phyloP scores from a whole-genome alignment of 495 filamentous ascomycete species.

The Pseudoneurospora amorphoporcata region DNA sequence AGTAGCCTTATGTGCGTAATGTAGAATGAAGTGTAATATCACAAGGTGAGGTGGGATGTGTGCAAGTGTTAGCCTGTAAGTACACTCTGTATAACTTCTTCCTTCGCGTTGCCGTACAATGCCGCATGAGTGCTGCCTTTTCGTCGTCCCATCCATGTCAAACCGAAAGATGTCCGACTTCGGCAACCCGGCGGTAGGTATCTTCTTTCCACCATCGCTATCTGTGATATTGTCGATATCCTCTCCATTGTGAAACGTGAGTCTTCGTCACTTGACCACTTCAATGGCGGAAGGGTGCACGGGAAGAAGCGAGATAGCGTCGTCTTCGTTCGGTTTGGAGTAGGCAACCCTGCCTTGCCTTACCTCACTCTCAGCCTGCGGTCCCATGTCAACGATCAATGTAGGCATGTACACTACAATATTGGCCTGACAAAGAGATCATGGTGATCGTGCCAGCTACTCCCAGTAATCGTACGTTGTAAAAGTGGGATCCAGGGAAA shows the following conservation, averaged over 20 bases:
- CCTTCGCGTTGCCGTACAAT: neutral
- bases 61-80: neutral
- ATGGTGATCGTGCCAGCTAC: neutral
- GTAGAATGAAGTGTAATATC: neutral
- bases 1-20: neutral
- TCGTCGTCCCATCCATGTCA: neutral
- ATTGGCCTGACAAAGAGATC: neutral
- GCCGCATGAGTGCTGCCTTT: neutral
- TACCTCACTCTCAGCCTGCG: neutral
- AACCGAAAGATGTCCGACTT: neutral
- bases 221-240: neutral
- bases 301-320: neutral
- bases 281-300: neutral
- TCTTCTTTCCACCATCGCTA: neutral
- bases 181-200: neutral
- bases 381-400: neutral
- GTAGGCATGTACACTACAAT: neutral
- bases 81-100: neutral
- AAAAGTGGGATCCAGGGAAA: neutral
- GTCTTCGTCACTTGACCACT: neutral
- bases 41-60: neutral
- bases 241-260: neutral
- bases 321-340: neutral
- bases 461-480: neutral
- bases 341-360: neutral